Percentiles rank a stretch among this genome's conserved stretches.
phyloP scores from a whole-genome alignment of 2,329 filamentous ascomycete genomes.

The Microcyclospora tardicrescens region DNA sequence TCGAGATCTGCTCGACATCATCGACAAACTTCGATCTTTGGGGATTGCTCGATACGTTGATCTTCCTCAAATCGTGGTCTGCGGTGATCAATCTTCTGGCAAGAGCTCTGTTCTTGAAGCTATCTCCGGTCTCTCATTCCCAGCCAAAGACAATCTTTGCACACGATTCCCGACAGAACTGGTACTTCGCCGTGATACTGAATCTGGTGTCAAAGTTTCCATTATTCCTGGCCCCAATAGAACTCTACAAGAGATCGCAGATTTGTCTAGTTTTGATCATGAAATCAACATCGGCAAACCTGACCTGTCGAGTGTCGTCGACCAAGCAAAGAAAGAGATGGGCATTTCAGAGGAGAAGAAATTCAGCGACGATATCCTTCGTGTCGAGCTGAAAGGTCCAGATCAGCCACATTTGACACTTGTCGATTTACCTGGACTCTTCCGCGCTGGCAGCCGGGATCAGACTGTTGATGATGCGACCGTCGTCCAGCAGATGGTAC shows the following conservation, averaged over 20 bases:
- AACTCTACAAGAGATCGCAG: slow-evolving; percentile 18
- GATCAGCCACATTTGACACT: slow-evolving; percentile 24
- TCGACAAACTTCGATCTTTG: slow-evolving; percentile 37
- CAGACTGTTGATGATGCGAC: slow-evolving; percentile 24
- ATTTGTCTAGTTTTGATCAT: background rate
- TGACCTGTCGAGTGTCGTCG: slow-evolving; percentile 38
- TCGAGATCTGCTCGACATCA: slow-evolving; percentile 30
- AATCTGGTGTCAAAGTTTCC: slow-evolving; percentile 9
- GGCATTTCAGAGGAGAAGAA: slow-evolving; percentile 25
- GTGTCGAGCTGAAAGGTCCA: slow-evolving; percentile 35
- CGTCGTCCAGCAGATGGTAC: slow-evolving; percentile 24
- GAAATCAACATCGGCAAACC: background rate
- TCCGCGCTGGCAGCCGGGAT: slow-evolving; percentile 20
- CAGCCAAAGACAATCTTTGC: slow-evolving; percentile 42
- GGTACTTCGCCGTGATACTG: slow-evolving; percentile 33
- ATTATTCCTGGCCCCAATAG: slow-evolving; percentile 13
- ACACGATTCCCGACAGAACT: slow-evolving; percentile 51
- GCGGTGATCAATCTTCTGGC: slow-evolving; percentile 47
- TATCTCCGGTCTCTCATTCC: slow-evolving; percentile 48
- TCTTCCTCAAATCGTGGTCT: slow-evolving; percentile 34
- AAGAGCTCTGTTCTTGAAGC: slow-evolving; percentile 55
- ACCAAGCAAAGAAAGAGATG: slow-evolving; percentile 40
- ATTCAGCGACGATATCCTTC: slow-evolving; percentile 37
- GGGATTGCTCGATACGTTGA: slow-evolving; percentile 23
- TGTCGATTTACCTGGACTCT: slow-evolving; percentile 27